Percentiles rank a stretch among this genome's conserved stretches.
Conservation (phyloP, 192 early-diverging fungal genomes). For the Dissophora globulifera region DNA sequence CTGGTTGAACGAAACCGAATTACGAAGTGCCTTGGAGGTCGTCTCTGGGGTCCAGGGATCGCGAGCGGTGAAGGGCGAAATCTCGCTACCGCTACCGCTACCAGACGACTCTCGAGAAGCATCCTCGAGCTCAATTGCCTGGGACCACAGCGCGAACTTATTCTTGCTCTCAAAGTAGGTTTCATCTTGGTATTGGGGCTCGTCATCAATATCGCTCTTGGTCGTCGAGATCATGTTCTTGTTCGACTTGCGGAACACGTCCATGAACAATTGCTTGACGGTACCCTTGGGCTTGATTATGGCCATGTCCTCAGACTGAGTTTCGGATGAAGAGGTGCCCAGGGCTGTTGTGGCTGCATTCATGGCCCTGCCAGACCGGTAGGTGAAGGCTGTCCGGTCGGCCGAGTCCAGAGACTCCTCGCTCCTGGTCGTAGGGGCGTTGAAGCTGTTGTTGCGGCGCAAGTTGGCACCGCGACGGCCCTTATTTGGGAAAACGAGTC, state of each 20-base stretch:
- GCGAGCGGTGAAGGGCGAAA: not conserved
- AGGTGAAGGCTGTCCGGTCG: not conserved
- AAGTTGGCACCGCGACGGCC: not conserved
- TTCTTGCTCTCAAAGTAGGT: not conserved
- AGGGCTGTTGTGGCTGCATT: not conserved
- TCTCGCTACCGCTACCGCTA: conserved; percentile 6
- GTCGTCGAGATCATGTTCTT: not conserved
- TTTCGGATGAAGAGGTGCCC: not conserved
- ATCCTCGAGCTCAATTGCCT: not conserved
- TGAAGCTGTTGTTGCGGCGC: conserved; percentile 10
- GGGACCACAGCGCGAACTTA: not conserved
- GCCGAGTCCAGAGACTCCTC: too few species aligned
- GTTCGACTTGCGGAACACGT: conserved; percentile 30
- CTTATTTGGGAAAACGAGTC: conserved; percentile 12
- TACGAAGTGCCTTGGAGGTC: not conserved
- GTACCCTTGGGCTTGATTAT: conserved; percentile 19
- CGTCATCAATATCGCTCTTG: not conserved
- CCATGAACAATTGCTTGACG: conserved; percentile 27
- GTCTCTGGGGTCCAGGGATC: not conserved
- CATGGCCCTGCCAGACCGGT: not conserved
- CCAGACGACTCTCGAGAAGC: not conserved
- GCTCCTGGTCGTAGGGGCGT: not conserved
- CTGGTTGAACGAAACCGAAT: conserved; percentile 3
- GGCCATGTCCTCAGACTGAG: not conserved
- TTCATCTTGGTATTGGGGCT: not conserved